Evolutionary conservation across 139 green algal genomes (phyloP).

Genomic region (Chlamydomonas schloesseri): DNA sequence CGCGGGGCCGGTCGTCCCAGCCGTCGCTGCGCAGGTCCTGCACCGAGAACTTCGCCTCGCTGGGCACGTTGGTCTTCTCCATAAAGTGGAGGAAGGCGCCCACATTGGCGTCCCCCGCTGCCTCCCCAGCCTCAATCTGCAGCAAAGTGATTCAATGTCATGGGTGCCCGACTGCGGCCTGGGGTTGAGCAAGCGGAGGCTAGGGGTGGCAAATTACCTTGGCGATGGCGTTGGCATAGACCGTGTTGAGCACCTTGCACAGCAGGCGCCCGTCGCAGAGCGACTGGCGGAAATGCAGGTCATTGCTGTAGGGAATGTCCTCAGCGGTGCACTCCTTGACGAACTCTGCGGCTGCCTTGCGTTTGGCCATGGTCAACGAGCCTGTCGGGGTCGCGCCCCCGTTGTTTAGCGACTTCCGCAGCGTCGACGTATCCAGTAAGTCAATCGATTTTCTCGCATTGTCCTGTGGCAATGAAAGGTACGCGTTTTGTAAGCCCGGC

Average conservation of each 20-base stretch:
- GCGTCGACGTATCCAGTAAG: background rate
- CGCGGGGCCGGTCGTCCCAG: conserved; percentile 59
- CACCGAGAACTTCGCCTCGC: conserved; percentile 60
- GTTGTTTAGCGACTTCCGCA: conserved; percentile 4
- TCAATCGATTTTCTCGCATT: background rate
- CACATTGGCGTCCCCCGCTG: conserved; percentile 51
- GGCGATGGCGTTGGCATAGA: conserved; percentile 18
- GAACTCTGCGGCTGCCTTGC: conserved; percentile 62
- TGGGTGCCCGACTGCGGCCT: too few relatives aligned
- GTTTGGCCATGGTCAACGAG: background rate
- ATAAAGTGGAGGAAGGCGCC: conserved; percentile 64
- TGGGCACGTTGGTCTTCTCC: conserved; percentile 51
- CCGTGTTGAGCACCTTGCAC: conserved; percentile 67
- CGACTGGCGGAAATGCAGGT: conserved; percentile 62
- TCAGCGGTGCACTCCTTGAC: conserved; percentile 60
- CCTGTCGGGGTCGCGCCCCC: background rate
- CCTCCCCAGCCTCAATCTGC: background rate
- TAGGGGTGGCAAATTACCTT: background rate
- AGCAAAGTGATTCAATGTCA: background rate
- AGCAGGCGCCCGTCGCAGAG: conserved; percentile 76
- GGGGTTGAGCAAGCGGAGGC: too few relatives aligned
- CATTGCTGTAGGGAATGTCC: conserved; percentile 55
- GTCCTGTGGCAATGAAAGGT: background rate
- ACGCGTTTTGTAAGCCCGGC: background rate
- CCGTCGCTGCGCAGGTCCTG: conserved; percentile 67